Evolutionary conservation across 2,329 filamentous ascomycete genomes (phyloP).

Genomic region (Dothideomycetidae sp.): DNA sequence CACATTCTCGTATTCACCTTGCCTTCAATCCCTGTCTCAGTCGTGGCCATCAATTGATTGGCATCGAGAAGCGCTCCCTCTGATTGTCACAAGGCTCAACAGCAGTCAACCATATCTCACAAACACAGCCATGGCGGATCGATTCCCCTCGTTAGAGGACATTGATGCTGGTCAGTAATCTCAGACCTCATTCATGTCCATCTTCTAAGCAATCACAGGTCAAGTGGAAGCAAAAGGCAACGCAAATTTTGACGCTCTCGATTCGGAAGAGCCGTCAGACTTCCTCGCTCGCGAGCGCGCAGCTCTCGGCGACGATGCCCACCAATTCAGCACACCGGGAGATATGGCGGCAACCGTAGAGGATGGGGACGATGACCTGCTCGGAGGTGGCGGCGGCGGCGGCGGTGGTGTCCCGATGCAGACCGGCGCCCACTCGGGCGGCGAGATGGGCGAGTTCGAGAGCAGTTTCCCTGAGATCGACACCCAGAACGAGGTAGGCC

Average conservation of each 20-base stretch:
- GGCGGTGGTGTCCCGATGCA: constrained; percentile 22
- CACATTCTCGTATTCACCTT: no score
- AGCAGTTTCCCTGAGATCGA: constrained; percentile 81
- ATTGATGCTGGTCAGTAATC: constrained; percentile 34
- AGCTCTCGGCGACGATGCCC: constrained; percentile 78
- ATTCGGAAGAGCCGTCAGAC: constrained; percentile 54
- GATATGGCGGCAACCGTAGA: constrained; percentile 53
- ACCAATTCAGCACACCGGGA: constrained; percentile 68
- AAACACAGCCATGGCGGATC: constrained; percentile 31
- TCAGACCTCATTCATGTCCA: constrained; percentile 13
- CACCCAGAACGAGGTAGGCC: constrained; percentile 52
- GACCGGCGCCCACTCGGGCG: constrained; percentile 25
- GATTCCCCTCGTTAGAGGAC: constrained; percentile 39
- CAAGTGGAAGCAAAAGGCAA: constrained; percentile 50
- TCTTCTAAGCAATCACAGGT: constrained; percentile 34
- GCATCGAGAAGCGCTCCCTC: no score
- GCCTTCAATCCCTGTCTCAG: no score
- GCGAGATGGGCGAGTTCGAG: constrained; percentile 55
- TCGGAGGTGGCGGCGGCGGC: constrained; percentile 47
- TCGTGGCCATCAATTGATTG: no score
- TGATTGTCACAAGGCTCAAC: no score
- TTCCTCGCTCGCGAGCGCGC: constrained; percentile 89
- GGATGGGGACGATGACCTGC: constrained; percentile 47
- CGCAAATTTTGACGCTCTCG: constrained; percentile 33
- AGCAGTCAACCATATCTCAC: no score